phyloP scores from a whole-genome alignment of 1,139 yeast species.

The Taphrina communis region DNA sequence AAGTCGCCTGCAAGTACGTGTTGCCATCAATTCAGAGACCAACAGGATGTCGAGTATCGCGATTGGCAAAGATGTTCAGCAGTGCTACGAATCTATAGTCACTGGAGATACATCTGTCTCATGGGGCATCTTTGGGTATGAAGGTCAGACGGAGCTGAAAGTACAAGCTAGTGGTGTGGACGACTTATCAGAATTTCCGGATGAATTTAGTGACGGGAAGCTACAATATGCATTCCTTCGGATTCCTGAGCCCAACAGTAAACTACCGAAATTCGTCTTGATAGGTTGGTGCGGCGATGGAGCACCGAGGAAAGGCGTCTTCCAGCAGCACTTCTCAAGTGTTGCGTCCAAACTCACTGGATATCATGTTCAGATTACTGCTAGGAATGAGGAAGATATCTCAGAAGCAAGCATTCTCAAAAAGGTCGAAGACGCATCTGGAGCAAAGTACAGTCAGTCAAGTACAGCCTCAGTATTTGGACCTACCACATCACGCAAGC shows the following conservation, averaged over 20 bases:
- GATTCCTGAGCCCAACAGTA: conserved; percentile 86
- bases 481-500: conserved; percentile 49
- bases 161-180: conserved; percentile 55
- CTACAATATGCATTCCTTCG: conserved; percentile 91
- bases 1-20: background rate
- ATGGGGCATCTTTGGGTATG: conserved; percentile 57
- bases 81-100: conserved; percentile 54
- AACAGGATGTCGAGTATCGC: conserved; percentile 21
- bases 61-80: conserved; percentile 50
- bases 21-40: background rate
- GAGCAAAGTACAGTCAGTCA: conserved; percentile 82
- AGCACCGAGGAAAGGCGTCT: conserved; percentile 57
- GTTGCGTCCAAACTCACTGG: conserved; percentile 60
- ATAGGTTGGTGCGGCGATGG: conserved; percentile 85
- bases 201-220: conserved; percentile 81
- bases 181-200: conserved; percentile 76
- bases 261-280: conserved; percentile 78
- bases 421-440: conserved; percentile 87
- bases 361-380: conserved; percentile 94
- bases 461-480: conserved; percentile 53
- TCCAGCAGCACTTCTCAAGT: conserved; percentile 55
- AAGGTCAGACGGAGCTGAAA: conserved; percentile 51
- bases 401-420: conserved; percentile 75
- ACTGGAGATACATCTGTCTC: conserved; percentile 54
- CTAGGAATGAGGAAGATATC: conserved; percentile 90